Evolutionary conservation across 225 moss, liverwort and hornwort genomes (phyloP), one percentile per base, ranked within the genome.

Genomic region (Sphagnum tenellum): DNA sequence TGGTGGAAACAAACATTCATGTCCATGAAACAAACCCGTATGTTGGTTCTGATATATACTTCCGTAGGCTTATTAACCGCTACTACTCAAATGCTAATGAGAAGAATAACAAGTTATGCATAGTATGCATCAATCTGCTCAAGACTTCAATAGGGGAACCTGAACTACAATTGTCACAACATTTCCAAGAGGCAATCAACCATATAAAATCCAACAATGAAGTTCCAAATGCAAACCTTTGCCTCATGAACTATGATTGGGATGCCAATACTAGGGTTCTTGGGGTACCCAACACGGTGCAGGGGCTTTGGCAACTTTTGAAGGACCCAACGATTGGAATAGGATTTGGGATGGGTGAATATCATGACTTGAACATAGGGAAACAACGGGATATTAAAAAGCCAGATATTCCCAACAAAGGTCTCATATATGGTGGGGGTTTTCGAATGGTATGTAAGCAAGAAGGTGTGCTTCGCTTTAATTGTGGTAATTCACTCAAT

Each of bases 401-500:
- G 29, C 0, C 29, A 29, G 29, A 29, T 29, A 29, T 29, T 29
- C 29, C 9, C 29, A 90, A 83, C 56, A 87, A 72, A 72, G 93
- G 92, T 61, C 65, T 62, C 57, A 72, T 75, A 55, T 85, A 1
- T 29, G 29, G 76, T 47, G 96, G 93, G 59, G 87, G 84, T 47
- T 87, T 84, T 10, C 88, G 77, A 69, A 71, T 84, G 9, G 51
- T 74, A 9, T 7, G 69, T 55, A 83, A 83, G 63, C 96, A 98
- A 65, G 89, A 89, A 71, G 96, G 96, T 60, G 90, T 93, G 13
- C 83, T 98, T 71, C 84, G 96, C 46, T 98, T 90, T 68, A 98
- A 98, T 68, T 98, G 96, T 86, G 96, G 92, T 54, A 93, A 98
- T 78, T 98, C 96, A 50, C 78, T 98, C 48, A 93, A 98, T 69